Base-by-base conservation (phyloP, 202 grass and related monocot species). In the Elaeis oleifera region DNA sequence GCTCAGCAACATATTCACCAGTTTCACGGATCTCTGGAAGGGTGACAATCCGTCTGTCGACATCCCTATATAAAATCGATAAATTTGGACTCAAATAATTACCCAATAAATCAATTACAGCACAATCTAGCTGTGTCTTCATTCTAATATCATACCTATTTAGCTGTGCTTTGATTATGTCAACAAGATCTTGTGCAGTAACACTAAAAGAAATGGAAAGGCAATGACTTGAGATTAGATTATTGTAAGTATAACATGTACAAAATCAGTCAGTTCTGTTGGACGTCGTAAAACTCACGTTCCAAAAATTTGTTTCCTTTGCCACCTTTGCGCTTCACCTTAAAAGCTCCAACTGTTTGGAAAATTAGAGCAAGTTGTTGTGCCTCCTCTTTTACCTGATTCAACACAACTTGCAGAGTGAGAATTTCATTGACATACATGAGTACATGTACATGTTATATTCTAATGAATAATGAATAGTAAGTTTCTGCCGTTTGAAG, bases 351-450 rank as follows among this genome's bases (percentile, higher is more conserved):
- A 1, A 92, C 81, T 13, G 88, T 83, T 60, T 97, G 88, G 24
- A 97, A 86, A 16, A 97, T 73, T 58, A 79, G 71, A 2, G 92
- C 84, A 55, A 97, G 82, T 64, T 97, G 88, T 18, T 92, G 79
- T 50, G 88, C 84, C 44, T 89, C 92, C 75, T 97, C 92, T 84
- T 86, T 84, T 22, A 97, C 92, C 92, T 97, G 65, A 4, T 74
- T 68, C 66, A 82, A 44, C 36, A 44, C 36, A 14, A 44, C 36
- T 44, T 44, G 9, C 36, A 44, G 1, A 44, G 9, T 14, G 13
- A 13, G 36, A 44, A 44, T 44, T 44, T 44, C 36, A 13, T 44
- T 44, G 11, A 44, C 8, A 44, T 44, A 44, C 36, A 44, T 13
- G 6, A 44, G 11, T 14, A 44, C 36, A 14, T 44, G 36, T 44